Conservation (phyloP, 495 filamentous ascomycete species). For the Tuber brumale region DNA sequence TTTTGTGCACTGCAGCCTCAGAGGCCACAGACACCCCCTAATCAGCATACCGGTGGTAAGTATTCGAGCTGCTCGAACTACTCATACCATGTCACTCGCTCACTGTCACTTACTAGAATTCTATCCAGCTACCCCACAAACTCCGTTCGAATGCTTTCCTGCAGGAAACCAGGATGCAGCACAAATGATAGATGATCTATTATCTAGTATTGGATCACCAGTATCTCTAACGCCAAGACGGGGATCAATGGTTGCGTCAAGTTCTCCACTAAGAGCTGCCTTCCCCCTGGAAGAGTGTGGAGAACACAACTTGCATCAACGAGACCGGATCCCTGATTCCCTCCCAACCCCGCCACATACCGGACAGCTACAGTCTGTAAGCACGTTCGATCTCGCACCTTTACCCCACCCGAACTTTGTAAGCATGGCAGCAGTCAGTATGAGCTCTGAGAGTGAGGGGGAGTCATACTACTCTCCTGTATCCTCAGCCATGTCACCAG, state of each 20-base stretch:
- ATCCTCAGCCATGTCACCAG: constrained; percentile 45
- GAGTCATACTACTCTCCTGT: constrained; percentile 45
- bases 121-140: constrained; percentile 36
- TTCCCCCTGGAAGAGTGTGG: constrained; percentile 20
- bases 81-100: constrained; percentile 37
- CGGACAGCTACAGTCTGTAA: constrained; percentile 30
- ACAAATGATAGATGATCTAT: constrained; percentile 36
- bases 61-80: background rate
- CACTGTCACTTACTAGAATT: constrained; percentile 28
- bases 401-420: constrained; percentile 39
- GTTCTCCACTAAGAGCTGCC: constrained; percentile 26
- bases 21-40: constrained; percentile 29
- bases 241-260: constrained; percentile 25
- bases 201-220: constrained; percentile 31
- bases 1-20: constrained; percentile 23
- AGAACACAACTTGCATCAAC: constrained; percentile 8
- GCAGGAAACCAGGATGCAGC: constrained; percentile 27
- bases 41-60: constrained; percentile 32
- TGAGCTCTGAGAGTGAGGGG: constrained; percentile 32
- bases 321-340: constrained; percentile 3
- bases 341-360: constrained; percentile 31
- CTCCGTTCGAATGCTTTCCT: constrained; percentile 34
- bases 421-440: constrained; percentile 39
- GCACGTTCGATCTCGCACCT: constrained; percentile 40
- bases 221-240: constrained; percentile 21